Evolutionary conservation across 1,139 yeast species (phyloP).

Genomic region (Zygoascus hellenicus): DNA sequence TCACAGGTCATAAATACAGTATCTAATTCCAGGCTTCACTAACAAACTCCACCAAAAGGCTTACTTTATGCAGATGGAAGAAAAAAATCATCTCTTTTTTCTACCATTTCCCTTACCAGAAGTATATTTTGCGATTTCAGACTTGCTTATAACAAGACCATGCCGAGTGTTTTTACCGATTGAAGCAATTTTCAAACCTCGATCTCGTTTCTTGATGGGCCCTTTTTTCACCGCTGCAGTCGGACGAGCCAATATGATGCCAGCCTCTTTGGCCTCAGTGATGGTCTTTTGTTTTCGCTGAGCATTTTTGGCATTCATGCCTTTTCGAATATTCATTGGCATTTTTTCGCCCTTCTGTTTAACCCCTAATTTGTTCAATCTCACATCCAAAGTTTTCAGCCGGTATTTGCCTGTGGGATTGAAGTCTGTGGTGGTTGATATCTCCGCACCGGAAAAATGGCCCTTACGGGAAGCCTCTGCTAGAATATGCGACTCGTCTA

Average conservation of each 20-base stretch:
- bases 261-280: constrained; percentile 79
- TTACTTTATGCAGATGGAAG: too few relatives aligned
- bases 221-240: constrained; percentile 42
- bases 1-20: too few relatives aligned
- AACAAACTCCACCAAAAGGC: too few relatives aligned
- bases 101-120: constrained; percentile 10
- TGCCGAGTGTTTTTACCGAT: constrained; percentile 78
- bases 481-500: constrained; percentile 80
- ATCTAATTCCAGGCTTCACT: too few relatives aligned
- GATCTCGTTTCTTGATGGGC: constrained; percentile 44
- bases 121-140: constrained; percentile 47
- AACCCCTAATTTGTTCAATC: constrained; percentile 49
- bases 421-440: constrained; percentile 54
- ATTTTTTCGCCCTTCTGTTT: constrained; percentile 56
- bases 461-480: constrained; percentile 44
- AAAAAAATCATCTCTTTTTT: neutral
- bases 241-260: constrained; percentile 60
- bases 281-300: constrained; percentile 54
- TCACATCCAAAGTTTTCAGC: constrained; percentile 61
- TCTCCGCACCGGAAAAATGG: constrained; percentile 63
- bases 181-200: constrained; percentile 72
- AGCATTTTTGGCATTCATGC: constrained; percentile 59
- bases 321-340: constrained; percentile 86
- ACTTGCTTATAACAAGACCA: constrained; percentile 69
- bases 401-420: constrained; percentile 73